Evolutionary conservation across 352 stramenopile genomes (phyloP).

Genomic region (Pythium pectinolyticum): DNA sequence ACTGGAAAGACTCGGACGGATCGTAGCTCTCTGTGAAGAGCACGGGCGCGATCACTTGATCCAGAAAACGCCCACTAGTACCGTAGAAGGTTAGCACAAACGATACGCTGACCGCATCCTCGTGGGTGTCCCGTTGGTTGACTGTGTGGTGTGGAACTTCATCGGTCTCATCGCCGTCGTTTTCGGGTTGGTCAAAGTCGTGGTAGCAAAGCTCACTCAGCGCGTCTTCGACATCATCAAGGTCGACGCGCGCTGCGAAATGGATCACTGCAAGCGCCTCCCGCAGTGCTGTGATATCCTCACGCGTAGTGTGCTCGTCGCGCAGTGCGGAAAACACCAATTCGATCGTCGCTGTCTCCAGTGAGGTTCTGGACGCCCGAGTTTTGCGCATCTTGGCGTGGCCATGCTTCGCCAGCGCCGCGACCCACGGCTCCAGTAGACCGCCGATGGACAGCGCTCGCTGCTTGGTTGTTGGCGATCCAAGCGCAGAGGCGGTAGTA

Average conservation of each 20-base stretch:
- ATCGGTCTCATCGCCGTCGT: too few relatives aligned
- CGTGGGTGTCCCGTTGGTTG: too few relatives aligned
- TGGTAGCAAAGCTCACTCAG: conserved; percentile 20
- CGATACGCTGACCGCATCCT: not conserved
- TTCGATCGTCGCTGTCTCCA: conserved; percentile 4
- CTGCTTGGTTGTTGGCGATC: conserved; percentile 7
- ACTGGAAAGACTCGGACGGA: not conserved
- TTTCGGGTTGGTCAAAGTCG: conserved; percentile 7
- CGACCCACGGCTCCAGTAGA: conserved; percentile 20
- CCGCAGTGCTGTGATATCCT: conserved; percentile 8
- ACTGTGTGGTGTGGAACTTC: not conserved
- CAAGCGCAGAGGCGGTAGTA: not conserved
- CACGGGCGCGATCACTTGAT: conserved; percentile 6
- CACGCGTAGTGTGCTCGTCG: not conserved
- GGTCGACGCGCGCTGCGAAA: conserved; percentile 8
- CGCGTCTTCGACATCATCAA: conserved; percentile 12
- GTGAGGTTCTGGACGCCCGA: not conserved
- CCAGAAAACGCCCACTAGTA: conserved; percentile 10
- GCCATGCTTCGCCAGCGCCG: conserved; percentile 9
- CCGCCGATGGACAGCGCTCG: conserved; percentile 17
- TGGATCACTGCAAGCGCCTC: conserved; percentile 21
- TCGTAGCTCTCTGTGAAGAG: not conserved
- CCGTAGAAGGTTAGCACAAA: conserved; percentile 26
- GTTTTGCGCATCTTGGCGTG: conserved; percentile 16
- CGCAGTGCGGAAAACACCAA: conserved; percentile 17